Evolutionary conservation across 352 stramenopile species (phyloP), one percentile per base, ranked within the genome.

Genomic region (Globisporangium yorkense): DNA sequence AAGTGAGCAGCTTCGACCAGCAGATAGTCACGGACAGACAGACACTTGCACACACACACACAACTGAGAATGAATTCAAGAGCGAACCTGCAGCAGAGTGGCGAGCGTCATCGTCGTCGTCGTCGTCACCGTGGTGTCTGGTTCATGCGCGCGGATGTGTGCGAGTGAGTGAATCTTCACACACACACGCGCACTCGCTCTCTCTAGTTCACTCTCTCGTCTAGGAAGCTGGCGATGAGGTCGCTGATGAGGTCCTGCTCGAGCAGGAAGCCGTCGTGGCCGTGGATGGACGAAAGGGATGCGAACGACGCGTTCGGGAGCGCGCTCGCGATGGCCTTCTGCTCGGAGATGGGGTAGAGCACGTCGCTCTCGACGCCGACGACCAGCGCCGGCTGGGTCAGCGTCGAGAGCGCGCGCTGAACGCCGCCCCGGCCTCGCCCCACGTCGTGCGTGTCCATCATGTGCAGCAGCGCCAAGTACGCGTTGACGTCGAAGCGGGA

Each of bases 381-480:
- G n/a, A 99, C 74, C 55, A 97, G 77, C 18, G 87, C 79, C 8
- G 94, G 94, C 59, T 86, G 75, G 18, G 70, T 57, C 20, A 96
- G 66, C 29, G 77, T 66, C 1, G 52, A 45, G 13, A 94, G 72
- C 29, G 83, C 80, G 5, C 70, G 51, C 56, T 91, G 65, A 12
- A 98, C 68, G 49, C 88, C 85, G 12, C 83, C 91, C 35, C 94
- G 82, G 33, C 70, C 72, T 10, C 89, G 79, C 2, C 84, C 85
- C 18, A 98, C 75, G 70, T 99, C 94, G 61, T 99, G 96, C 9
- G 88, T 94, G 77, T 99, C 95, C 92, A 99, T 98, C 72, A 98
- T 76, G 65, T 98, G 87, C 51, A 95, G 97, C 48, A 99, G 66
- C 51, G 96, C 80, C 20, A 99, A 62, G 72, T 98, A 99, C 62